Evolutionary conservation across 2,329 filamentous ascomycete species (phyloP), one percentile per base, ranked within the genome.

Genomic region (Arachnomyces sp.): DNA sequence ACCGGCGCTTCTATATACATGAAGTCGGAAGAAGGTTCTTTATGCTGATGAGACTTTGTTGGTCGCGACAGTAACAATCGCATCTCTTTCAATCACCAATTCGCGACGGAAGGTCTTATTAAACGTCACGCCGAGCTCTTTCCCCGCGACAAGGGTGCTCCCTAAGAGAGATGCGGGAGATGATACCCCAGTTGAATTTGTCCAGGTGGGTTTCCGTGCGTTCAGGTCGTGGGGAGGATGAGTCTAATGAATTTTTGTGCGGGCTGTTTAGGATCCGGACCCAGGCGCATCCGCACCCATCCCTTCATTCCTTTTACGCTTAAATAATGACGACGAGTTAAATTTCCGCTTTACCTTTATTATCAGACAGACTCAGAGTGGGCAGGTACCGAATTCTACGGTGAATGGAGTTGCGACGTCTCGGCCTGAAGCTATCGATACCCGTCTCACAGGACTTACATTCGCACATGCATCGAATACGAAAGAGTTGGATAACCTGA

Each of bases 271-370:
- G 88, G 92, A 96, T 60, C 80, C 85, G 32, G 90, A 95, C 45
- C 57, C 69, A 40, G 58, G 70, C 17, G 59, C 64, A 35, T 63
- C 70, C 39, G 57, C 57, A 18, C 40, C 54, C 20, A 43, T 43
- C 14, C 85, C 88, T 7, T 75, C 73, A 44, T 94, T 96, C 61
- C 76, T 98, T 37, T 71, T 96, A 43, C 92, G 93, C 58, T 70
- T 98, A 37, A 77, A 73, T 51, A 92, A 89, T 65, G 88, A 94
- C 51, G 92, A 96, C 51, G 92, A 98, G 50, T 79, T 98, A 40
- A 79, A 79, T 49, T 94, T 98, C 66, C 86, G 82, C 53, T 98
- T 96, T 61, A 92, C 84, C 30, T 95, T 96, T 59, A 74, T 92
- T 48, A 72, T 94, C 49, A 67, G 76, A 47, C 76, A 77, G 53